phyloP scores from a whole-genome alignment of 192 early-diverging fungal species.

The Backusella liffmaniae region DNA sequence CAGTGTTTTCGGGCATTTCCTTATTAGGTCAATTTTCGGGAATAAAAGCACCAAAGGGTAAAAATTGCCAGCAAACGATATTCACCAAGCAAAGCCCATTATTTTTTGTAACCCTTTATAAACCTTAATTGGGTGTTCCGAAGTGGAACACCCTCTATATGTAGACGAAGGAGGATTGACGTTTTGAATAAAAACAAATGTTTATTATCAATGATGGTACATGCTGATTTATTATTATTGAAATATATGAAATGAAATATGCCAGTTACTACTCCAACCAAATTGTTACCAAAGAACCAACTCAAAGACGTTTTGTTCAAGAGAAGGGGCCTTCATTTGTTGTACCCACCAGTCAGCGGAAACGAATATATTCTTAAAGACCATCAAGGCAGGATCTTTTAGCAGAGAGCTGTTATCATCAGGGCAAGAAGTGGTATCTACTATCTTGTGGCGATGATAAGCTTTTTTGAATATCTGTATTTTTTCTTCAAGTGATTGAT shows the following conservation, averaged over 20 bases:
- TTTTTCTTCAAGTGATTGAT: background rate
- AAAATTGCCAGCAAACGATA: background rate
- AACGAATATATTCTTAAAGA: slow-evolving; percentile 3
- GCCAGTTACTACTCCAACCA: background rate
- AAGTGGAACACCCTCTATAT: background rate
- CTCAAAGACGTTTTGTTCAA: slow-evolving; percentile 1
- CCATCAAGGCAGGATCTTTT: slow-evolving; percentile 1
- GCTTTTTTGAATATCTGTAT: background rate
- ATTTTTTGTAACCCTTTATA: background rate
- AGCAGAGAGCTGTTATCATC: background rate
- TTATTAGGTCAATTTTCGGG: background rate
- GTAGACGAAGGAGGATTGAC: background rate
- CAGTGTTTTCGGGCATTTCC: background rate
- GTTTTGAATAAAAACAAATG: background rate
- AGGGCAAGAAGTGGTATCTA: background rate
- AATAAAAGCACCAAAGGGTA: background rate
- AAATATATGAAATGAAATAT: background rate
- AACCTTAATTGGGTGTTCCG: background rate
- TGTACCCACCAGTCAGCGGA: slow-evolving; percentile 11
- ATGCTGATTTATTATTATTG: background rate
- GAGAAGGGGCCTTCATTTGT: background rate
- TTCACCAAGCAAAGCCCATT: background rate
- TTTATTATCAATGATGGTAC: background rate
- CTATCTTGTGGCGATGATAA: background rate
- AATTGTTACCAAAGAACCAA: background rate